phyloP scores from a whole-genome alignment of 139 green algal species.

The Parachlorella kessleri region DNA sequence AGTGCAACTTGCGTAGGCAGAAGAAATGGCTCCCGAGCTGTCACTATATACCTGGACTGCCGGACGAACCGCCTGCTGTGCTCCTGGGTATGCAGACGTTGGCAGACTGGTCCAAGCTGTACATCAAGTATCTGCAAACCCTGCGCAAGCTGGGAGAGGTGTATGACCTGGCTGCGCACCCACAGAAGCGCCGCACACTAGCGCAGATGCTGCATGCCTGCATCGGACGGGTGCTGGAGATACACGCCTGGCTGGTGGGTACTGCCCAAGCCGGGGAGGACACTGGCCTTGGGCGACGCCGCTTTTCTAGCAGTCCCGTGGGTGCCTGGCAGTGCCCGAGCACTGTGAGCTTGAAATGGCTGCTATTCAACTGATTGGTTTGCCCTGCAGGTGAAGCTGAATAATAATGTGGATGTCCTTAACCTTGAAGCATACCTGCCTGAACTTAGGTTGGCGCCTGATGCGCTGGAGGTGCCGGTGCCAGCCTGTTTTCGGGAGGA shows the following conservation, averaged over 20 bases:
- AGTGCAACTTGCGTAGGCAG: neutral
- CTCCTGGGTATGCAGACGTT: slow-evolving; percentile 27
- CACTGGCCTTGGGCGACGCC: no score
- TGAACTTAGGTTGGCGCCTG: slow-evolving; percentile 83
- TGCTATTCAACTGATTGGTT: no score
- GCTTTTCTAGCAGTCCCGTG: no score
- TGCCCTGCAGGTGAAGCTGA: slow-evolving; percentile 52
- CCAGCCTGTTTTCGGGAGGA: slow-evolving; percentile 83
- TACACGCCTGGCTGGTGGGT: slow-evolving; percentile 50
- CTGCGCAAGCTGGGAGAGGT: slow-evolving; percentile 80
- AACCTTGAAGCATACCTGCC: slow-evolving; percentile 84
- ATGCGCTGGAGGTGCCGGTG: slow-evolving; percentile 82
- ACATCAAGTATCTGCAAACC: slow-evolving; percentile 89
- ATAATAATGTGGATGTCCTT: slow-evolving; percentile 74
- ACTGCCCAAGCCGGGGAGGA: slow-evolving; percentile 33
- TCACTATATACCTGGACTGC: neutral
- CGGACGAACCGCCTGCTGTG: neutral
- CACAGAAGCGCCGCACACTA: slow-evolving; percentile 87
- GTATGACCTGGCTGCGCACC: slow-evolving; percentile 89
- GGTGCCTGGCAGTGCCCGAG: no score
- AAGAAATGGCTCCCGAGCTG: neutral
- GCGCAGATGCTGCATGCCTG: slow-evolving; percentile 79
- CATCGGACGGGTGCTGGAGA: slow-evolving; percentile 82
- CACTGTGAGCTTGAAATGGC: no score
- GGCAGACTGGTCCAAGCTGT: slow-evolving; percentile 82